Conservation (phyloP, 306 rosid species). For the Medicago ruthenica region DNA sequence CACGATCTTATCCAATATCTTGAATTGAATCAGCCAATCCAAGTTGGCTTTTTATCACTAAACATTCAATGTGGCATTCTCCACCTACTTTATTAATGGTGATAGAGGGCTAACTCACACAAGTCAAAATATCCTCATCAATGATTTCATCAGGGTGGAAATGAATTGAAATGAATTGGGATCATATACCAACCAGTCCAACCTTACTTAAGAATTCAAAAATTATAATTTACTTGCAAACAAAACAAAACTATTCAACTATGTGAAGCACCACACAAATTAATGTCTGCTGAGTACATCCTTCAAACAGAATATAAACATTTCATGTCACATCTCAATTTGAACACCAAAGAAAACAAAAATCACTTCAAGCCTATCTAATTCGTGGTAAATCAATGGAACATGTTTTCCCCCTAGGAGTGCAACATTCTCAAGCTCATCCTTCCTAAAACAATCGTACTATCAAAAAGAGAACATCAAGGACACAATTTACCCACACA, state of each 20-base stretch:
- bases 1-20: background rate
- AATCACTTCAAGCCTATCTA: conserved; percentile 14
- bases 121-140: background rate
- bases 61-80: background rate
- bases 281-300: background rate
- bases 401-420: conserved; percentile 41
- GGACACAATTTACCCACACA: conserved; percentile 43
- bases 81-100: background rate
- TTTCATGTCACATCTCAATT: conserved; percentile 21
- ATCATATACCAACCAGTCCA: background rate
- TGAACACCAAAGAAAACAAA: conserved; percentile 15
- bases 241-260: background rate
- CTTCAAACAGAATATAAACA: conserved; percentile 27
- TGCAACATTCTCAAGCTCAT: conserved; percentile 45
- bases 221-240: background rate
- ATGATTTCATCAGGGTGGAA: background rate
- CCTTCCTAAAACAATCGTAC: conserved; percentile 44
- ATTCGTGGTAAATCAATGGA: conserved; percentile 33
- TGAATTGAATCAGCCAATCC: background rate
- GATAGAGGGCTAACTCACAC: background rate
- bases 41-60: background rate
- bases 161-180: background rate
- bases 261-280: background rate
- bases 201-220: background rate
- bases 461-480: conserved; percentile 39